A percentile compares a stretch with the other conserved stretches of the same genome.
These are phyloP conservation scores for Colletotrichum lentis DNA, from an alignment of 2,329 filamentous ascomycete species.

Conservation along the genomic window DNA sequence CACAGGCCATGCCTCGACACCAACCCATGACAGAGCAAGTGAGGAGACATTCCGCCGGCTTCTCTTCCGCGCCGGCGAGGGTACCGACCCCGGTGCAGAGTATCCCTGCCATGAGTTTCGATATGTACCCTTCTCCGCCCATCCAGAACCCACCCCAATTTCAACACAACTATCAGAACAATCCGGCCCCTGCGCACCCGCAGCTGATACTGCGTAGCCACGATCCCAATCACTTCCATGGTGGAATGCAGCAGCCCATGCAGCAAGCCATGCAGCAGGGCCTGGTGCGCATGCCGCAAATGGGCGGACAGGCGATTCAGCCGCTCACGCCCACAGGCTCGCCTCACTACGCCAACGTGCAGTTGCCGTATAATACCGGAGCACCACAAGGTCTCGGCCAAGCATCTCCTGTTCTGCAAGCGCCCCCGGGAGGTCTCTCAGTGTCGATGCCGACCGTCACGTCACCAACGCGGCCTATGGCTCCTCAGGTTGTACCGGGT, in stretches of 20 bases:
- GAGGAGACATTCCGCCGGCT: slow-evolving; percentile 7
- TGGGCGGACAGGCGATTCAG: neutral
- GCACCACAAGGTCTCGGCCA: slow-evolving; percentile 9
- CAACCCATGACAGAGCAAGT: slow-evolving; percentile 9
- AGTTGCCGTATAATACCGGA: slow-evolving; percentile 9
- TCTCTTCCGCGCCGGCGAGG: neutral
- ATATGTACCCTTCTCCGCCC: slow-evolving; percentile 23
- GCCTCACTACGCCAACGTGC: slow-evolving; percentile 19
- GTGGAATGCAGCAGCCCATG: slow-evolving; percentile 5
- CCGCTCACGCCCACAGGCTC: slow-evolving; percentile 29
- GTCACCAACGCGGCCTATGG: slow-evolving; percentile 12
- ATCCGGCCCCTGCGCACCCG: neutral
- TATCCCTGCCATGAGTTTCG: neutral
- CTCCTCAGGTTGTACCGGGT: neutral
- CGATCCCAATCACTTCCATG: neutral
- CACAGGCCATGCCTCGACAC: slow-evolving; percentile 1
- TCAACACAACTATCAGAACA: slow-evolving; percentile 5
- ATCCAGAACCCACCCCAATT: neutral
- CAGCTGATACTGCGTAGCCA: slow-evolving; percentile 21
- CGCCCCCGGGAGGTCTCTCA: slow-evolving; percentile 24
- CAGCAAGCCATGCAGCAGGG: slow-evolving; percentile 7
- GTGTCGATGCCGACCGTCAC: slow-evolving; percentile 19
- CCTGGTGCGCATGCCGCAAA: slow-evolving; percentile 2
- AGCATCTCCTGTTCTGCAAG: slow-evolving; percentile 23
- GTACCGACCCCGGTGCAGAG: neutral